Base-by-base conservation (phyloP, 1,284 basidiomycete genomes). In the Malassezia slooffiae region DNA sequence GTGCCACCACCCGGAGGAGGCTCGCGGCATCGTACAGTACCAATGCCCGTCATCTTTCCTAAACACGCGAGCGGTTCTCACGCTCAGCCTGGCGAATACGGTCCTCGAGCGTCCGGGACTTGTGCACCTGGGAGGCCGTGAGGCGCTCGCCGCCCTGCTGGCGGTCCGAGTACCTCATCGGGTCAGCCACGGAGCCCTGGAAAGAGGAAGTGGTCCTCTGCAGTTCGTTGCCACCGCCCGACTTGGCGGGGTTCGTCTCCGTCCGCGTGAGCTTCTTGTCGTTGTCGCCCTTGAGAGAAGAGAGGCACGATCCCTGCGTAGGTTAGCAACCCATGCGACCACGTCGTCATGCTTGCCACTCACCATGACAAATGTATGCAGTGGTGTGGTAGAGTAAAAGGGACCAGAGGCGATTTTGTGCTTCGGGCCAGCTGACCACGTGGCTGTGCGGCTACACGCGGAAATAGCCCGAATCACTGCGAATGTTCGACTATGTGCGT, bases 121-220 rank as follows among this genome's bases (percentile, higher is more conserved):
- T 65, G 60, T 69, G 60, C 16, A 67, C 54, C 43, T 67, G 58
- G 34, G 60, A 62, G 28, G 66, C 66, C 41, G 64, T 65, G 36
- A 67, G 54, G 26, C 55, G 54, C 34, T 60, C 55, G 19, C 32
- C 21, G 39, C 32, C 34, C 16, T 24, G 24, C 19, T 36, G 30
- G 38, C 64, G 57, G 56, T 69, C 66, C 19, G 66, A 69, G 62
- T 69, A 69, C 21, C 66, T 48, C 54, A 62, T 67, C 34, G 55
- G 54, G 24, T 69, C 66, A 19, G 66, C 64, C 32, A 67, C 62
- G 29, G 57, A 58, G 43, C 66, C 66, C 41, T 67, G 64, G 59
- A 63, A 69, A 22, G 66, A 68, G 12, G 64, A 67, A 20, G 66
- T 67, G 47, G 64, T 67, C 30, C 66, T 62, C 42, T 66, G 66